phyloP scores from a whole-genome alignment of 2,329 filamentous ascomycete species.

The Sporothrix humicola region DNA sequence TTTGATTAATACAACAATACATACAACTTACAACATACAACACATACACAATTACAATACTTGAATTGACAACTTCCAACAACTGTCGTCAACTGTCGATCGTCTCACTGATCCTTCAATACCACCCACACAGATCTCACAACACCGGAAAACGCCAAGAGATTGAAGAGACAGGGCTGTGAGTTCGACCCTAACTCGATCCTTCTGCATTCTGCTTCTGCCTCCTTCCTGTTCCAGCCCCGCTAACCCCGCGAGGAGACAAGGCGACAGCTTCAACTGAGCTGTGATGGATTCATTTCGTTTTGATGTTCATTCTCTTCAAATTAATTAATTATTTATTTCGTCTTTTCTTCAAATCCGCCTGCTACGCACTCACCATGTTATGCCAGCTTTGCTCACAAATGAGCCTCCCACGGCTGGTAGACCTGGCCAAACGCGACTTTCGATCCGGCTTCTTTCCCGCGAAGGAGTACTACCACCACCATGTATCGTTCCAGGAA shows the following conservation, averaged over 20 bases:
- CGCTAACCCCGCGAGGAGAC: not conserved
- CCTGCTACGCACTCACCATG: not conserved
- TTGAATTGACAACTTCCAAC: too few species aligned
- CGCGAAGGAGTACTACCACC: slow-evolving; percentile 1
- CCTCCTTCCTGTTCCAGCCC: not conserved
- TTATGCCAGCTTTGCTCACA: not conserved
- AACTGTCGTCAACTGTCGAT: too few species aligned
- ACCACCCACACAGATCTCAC: not conserved
- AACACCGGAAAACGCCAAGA: not conserved
- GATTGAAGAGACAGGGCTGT: not conserved
- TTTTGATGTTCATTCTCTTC: too few species aligned
- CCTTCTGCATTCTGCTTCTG: not conserved
- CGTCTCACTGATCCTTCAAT: too few species aligned
- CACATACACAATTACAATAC: too few species aligned
- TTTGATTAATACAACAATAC: too few species aligned
- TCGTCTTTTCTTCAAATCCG: too few species aligned
- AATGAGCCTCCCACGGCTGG: not conserved
- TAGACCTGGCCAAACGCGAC: slow-evolving; percentile 20
- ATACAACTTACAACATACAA: too few species aligned
- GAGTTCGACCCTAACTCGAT: not conserved
- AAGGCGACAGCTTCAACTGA: too few species aligned
- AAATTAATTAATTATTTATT: too few species aligned
- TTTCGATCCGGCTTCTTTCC: slow-evolving; percentile 20
- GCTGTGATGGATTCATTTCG: too few species aligned
- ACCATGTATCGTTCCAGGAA: slow-evolving; percentile 24